These are phyloP conservation scores for Podila verticillata DNA, from an alignment of 192 early-diverging fungal species.

Conservation along the genomic window DNA sequence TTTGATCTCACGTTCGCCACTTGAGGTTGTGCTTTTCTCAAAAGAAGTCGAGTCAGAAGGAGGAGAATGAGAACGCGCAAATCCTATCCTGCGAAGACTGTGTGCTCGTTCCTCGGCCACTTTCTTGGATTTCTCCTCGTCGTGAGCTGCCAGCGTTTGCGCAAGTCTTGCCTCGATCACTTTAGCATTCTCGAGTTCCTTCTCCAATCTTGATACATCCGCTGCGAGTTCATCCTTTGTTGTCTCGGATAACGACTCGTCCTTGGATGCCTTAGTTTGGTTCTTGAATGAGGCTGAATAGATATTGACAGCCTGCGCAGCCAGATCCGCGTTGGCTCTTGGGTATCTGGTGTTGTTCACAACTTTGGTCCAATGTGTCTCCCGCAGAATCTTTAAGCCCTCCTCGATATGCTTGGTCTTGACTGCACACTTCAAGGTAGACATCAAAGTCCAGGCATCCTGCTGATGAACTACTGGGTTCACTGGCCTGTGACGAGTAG, in stretches of 20 bases:
- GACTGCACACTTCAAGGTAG: conserved; percentile 25
- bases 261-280: not conserved
- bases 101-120: not conserved
- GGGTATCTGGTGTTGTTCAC: conserved; percentile 23
- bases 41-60: no score
- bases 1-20: not conserved
- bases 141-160: not conserved
- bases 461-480: conserved; percentile 11
- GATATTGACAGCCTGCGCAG: conserved; percentile 15
- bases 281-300: conserved; percentile 2
- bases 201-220: not conserved
- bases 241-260: not conserved
- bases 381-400: conserved; percentile 19
- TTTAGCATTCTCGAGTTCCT: conserved; percentile 7
- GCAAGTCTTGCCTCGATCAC: not conserved
- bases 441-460: conserved; percentile 37
- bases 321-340: conserved; percentile 30
- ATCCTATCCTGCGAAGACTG: not conserved
- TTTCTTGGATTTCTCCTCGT: conserved; percentile 15
- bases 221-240: not conserved
- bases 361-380: conserved; percentile 20
- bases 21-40: not conserved
- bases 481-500: not conserved
- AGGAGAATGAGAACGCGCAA: not conserved
- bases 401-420: conserved; percentile 35